A percentile compares a stretch with the other conserved stretches of the same genome.
Evolutionary conservation across 2,329 filamentous ascomycete genomes (phyloP).

Genomic region (Diplodia seriata): DNA sequence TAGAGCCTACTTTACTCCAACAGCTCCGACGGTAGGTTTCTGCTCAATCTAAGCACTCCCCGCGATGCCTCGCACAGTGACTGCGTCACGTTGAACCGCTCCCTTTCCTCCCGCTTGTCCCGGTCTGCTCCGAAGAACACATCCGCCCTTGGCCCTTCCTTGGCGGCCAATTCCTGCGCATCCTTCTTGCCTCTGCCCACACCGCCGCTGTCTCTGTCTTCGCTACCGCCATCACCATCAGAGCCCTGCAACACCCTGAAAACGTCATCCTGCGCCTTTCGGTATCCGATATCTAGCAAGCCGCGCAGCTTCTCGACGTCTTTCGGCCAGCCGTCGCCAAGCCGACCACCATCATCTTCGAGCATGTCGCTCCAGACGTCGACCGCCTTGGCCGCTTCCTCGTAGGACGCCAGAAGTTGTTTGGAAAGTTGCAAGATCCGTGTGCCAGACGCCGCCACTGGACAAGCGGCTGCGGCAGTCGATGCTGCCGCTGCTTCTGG

Average conservation of each 20-base stretch:
- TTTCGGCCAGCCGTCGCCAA: slow-evolving; percentile 37
- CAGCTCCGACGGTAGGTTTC: slow-evolving; percentile 38
- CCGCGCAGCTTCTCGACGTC: slow-evolving; percentile 39
- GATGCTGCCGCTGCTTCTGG: neutral
- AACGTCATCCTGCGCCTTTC: slow-evolving; percentile 41
- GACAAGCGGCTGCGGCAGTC: neutral
- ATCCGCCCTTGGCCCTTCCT: neutral
- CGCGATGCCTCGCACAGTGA: slow-evolving; percentile 43
- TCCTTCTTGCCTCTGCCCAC: neutral
- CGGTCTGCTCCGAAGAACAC: slow-evolving; percentile 31
- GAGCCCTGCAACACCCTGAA: slow-evolving; percentile 39
- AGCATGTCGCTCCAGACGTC: neutral
- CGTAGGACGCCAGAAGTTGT: slow-evolving; percentile 9
- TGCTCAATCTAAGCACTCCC: slow-evolving; percentile 45
- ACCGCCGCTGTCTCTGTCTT: neutral
- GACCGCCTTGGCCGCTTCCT: neutral
- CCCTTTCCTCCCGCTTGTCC: slow-evolving; percentile 15
- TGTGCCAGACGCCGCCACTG: neutral
- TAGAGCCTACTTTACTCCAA: neutral
- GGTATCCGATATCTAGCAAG: slow-evolving; percentile 40
- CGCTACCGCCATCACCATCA: neutral
- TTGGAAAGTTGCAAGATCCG: slow-evolving; percentile 12
- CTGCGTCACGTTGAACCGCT: slow-evolving; percentile 27
- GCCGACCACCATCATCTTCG: slow-evolving; percentile 2
- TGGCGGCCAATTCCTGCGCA: neutral